phyloP scores from a whole-genome alignment of 202 grass and related monocot genomes.

The Panicum virgatum region DNA sequence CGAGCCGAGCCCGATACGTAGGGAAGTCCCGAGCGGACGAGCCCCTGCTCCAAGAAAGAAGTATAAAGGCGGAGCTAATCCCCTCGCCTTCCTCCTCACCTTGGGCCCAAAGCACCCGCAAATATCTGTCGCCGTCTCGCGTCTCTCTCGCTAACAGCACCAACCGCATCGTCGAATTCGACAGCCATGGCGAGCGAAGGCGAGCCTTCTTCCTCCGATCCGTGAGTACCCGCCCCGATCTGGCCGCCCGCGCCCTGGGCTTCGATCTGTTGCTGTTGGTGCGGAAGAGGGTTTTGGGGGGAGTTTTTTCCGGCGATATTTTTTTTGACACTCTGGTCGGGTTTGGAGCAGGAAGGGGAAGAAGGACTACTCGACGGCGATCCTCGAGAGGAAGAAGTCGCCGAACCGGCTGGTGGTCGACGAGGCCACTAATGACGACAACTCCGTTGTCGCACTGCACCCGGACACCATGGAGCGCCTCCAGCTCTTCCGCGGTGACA shows the following conservation, averaged over 20 bases:
- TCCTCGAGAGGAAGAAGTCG: conserved; percentile 89
- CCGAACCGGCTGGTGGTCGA: conserved; percentile 91
- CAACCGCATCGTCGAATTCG: conserved; percentile 18
- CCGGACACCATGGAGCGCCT: conserved; percentile 92
- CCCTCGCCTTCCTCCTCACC: neutral
- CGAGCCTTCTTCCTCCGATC: conserved; percentile 72
- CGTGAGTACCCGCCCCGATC: conserved; percentile 52
- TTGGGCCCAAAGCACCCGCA: neutral
- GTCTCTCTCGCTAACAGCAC: neutral
- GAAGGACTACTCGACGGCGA: conserved; percentile 92
- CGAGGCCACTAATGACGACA: conserved; percentile 93
- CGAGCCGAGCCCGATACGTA: neutral
- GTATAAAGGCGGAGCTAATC: conserved; percentile 22
- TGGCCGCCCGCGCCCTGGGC: neutral
- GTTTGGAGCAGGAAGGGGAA: conserved; percentile 70
- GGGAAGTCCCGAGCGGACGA: neutral
- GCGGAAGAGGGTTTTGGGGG: neutral
- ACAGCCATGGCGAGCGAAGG: conserved; percentile 61
- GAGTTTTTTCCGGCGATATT: neutral
- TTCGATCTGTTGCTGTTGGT: conserved; percentile 18
- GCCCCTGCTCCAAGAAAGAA: conserved; percentile 54
- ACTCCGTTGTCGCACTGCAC: conserved; percentile 77
- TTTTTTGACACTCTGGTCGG: neutral
- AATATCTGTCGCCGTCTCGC: conserved; percentile 23
- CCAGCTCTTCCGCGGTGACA: conserved; percentile 92